Evolutionary conservation across 495 filamentous ascomycete species (phyloP).

Genomic region (Penicillium robsamsonii): DNA sequence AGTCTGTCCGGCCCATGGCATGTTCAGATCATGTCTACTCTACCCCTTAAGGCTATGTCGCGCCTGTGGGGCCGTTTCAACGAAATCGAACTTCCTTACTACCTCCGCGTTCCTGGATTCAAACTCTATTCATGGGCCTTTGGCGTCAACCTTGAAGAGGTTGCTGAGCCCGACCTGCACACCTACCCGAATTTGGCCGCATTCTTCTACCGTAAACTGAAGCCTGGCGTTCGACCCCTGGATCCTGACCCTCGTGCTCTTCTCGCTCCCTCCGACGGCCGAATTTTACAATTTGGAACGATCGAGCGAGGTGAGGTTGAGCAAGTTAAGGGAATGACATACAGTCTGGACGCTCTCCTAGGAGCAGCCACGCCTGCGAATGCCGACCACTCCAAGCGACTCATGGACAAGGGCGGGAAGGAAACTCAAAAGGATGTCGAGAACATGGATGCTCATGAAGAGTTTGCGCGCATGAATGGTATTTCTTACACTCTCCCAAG

Average conservation of each 20-base stretch:
- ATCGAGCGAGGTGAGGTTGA: constrained; percentile 95
- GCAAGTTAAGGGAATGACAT: constrained; percentile 98
- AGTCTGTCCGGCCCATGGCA: constrained; percentile 91
- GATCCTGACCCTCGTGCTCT: constrained; percentile 76
- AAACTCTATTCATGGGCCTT: constrained; percentile 89
- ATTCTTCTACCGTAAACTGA: constrained; percentile 95
- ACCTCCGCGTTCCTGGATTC: constrained; percentile 90
- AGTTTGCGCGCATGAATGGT: constrained; percentile 94
- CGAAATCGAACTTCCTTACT: constrained; percentile 85
- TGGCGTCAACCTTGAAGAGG: constrained; percentile 87
- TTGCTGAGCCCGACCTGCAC: constrained; percentile 82
- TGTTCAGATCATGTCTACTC: constrained; percentile 92
- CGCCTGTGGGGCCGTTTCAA: constrained; percentile 95
- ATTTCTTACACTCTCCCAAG: constrained; percentile 94
- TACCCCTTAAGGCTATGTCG: constrained; percentile 91
- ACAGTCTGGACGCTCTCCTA: constrained; percentile 88
- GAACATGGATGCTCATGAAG: constrained; percentile 72
- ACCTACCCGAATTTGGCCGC: constrained; percentile 88
- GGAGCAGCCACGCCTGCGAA: constrained; percentile 57
- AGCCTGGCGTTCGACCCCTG: constrained; percentile 83
- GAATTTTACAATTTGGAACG: constrained; percentile 84
- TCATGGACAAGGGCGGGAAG: constrained; percentile 31
- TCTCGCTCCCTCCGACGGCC: constrained; percentile 84
- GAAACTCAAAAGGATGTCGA: constrained; percentile 34
- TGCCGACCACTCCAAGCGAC: constrained; percentile 41